Percentiles rank a stretch among this genome's conserved stretches.
phyloP scores from a whole-genome alignment of 140 eudicot genomes.

The Oenanthe javanica region DNA sequence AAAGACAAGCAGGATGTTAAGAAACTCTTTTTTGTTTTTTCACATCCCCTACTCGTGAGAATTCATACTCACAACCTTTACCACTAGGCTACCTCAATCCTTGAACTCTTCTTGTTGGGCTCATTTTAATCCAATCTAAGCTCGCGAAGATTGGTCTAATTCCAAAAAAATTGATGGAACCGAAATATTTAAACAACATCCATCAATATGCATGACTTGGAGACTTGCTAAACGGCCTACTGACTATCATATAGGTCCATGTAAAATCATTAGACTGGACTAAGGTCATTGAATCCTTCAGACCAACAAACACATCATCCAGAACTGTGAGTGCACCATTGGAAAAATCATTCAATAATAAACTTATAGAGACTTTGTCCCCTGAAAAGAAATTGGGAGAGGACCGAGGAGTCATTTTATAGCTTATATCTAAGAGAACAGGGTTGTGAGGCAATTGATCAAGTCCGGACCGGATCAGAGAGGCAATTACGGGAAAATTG shows the following conservation, averaged over 20 bases:
- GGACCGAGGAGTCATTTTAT: background rate
- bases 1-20: no score
- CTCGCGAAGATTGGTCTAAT: constrained; percentile 39
- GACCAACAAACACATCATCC: constrained; percentile 26
- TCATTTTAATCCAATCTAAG: constrained; percentile 51
- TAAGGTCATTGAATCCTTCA: constrained; percentile 47
- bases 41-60: no score
- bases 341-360: constrained; percentile 57
- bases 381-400: background rate
- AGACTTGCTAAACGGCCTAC: constrained; percentile 22
- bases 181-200: constrained; percentile 13
- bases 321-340: constrained; percentile 40
- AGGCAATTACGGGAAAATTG: background rate
- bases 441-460: background rate
- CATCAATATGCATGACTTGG: no score
- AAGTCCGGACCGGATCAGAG: background rate
- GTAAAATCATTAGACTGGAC: constrained; percentile 49
- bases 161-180: constrained; percentile 42
- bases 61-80: no score
- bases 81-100: constrained; percentile 23
- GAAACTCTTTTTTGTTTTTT: no score
- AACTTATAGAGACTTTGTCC: background rate
- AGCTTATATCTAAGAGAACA: background rate
- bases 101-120: constrained; percentile 35
- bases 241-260: constrained; percentile 55